Evolutionary conservation across 257 asterid genomes (phyloP).

Genomic region (Solanum dulcamara): DNA sequence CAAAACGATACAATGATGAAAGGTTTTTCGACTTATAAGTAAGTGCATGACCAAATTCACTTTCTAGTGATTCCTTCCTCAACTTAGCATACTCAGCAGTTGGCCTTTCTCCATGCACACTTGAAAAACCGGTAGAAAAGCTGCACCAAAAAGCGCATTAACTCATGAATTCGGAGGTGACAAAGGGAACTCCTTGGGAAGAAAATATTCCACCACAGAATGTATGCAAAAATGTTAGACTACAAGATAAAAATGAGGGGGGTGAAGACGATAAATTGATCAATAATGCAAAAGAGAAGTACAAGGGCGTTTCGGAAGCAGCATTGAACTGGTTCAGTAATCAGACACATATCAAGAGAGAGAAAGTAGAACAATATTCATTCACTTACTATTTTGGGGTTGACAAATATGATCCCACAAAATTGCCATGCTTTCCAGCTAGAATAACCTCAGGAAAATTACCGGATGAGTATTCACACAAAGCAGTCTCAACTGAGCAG

Average conservation of each 20-base stretch:
- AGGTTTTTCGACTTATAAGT: constrained; percentile 41
- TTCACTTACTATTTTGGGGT: background rate
- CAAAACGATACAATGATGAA: constrained; percentile 50
- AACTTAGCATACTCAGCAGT: constrained; percentile 90
- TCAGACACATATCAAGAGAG: background rate
- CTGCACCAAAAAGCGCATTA: constrained; percentile 28
- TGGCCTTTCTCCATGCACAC: constrained; percentile 92
- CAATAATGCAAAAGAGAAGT: background rate
- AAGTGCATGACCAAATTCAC: constrained; percentile 62
- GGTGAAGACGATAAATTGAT: background rate
- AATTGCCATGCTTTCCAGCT: background rate
- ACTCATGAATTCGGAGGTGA: background rate
- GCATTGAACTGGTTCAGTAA: background rate
- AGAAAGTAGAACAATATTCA: background rate
- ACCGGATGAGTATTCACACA: background rate
- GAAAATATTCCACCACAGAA: background rate
- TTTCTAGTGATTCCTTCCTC: constrained; percentile 85
- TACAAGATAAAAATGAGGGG: background rate
- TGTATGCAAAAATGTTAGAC: background rate
- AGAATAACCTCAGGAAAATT: background rate
- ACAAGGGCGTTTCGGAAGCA: background rate
- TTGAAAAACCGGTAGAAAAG: constrained; percentile 63
- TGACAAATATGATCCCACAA: background rate
- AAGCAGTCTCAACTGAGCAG: background rate
- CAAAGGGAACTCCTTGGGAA: background rate